phyloP scores from a whole-genome alignment of 164 flowering plant genomes.

The Annona squamosa region DNA sequence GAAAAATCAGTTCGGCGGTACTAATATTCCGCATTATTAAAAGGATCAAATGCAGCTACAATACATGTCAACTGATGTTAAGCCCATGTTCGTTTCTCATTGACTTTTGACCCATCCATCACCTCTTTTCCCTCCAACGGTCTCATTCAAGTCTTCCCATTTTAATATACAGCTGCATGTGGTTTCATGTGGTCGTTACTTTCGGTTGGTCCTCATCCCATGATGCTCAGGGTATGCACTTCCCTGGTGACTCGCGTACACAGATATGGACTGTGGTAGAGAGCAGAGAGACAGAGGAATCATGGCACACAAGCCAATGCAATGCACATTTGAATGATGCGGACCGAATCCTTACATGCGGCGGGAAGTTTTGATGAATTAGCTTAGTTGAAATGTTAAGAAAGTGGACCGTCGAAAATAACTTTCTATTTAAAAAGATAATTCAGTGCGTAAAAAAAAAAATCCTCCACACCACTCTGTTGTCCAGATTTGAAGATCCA shows the following conservation, averaged over 20 bases:
- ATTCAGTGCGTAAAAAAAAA: too few species aligned
- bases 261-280: neutral
- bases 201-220: conserved; percentile 11
- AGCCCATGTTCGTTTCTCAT: neutral
- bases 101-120: neutral
- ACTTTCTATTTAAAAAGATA: too few species aligned
- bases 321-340: neutral
- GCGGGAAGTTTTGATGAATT: neutral
- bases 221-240: neutral
- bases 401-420: neutral
- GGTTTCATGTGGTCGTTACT: conserved; percentile 41
- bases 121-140: conserved; percentile 1
- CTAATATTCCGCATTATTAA: neutral
- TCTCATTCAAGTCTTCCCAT: conserved; percentile 7
- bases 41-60: too few species aligned
- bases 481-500: too few species aligned
- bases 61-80: neutral
- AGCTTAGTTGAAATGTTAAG: neutral
- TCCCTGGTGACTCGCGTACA: neutral
- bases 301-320: neutral
- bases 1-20: too few species aligned
- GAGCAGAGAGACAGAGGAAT: neutral
- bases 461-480: too few species aligned
- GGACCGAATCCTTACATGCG: neutral
- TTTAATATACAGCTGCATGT: conserved; percentile 30